Evolutionary conservation across 345 rosid genomes (phyloP).

Genomic region (Citrus medica): DNA sequence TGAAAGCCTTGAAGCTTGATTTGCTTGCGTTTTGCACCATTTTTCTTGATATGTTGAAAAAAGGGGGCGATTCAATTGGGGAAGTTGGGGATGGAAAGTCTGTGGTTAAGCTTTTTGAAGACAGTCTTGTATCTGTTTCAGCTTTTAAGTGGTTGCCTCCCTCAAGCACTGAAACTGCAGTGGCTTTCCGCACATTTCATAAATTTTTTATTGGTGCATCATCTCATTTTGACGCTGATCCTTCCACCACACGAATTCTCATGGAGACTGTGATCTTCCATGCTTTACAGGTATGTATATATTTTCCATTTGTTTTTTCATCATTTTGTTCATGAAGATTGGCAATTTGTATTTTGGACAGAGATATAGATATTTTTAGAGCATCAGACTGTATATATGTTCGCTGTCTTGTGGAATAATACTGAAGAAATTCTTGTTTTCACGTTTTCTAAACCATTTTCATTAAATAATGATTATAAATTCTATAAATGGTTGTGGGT

Average conservation of each 20-base stretch:
- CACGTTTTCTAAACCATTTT: background rate
- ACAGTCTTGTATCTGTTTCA: conserved; percentile 69
- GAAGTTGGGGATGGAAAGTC: conserved; percentile 34
- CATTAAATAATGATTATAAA: too few relatives aligned
- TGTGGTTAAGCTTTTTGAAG: conserved; percentile 50
- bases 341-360: background rate
- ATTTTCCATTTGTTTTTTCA: background rate
- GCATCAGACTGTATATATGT: background rate
- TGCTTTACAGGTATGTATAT: conserved; percentile 61
- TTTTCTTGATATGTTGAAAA: conserved; percentile 38
- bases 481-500: background rate
- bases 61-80: conserved; percentile 19
- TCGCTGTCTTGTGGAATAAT: background rate
- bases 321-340: background rate
- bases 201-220: conserved; percentile 79
- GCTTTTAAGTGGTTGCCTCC: conserved; percentile 95
- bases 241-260: conserved; percentile 48
- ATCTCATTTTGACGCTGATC: conserved; percentile 58
- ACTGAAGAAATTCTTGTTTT: background rate
- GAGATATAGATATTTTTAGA: background rate
- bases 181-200: conserved; percentile 83
- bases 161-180: conserved; percentile 88
- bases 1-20: conserved; percentile 87
- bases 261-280: conserved; percentile 57
- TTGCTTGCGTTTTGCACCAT: conserved; percentile 64